Conservation (phyloP, 306 rosid species). For the Mimosa bimucronata region DNA sequence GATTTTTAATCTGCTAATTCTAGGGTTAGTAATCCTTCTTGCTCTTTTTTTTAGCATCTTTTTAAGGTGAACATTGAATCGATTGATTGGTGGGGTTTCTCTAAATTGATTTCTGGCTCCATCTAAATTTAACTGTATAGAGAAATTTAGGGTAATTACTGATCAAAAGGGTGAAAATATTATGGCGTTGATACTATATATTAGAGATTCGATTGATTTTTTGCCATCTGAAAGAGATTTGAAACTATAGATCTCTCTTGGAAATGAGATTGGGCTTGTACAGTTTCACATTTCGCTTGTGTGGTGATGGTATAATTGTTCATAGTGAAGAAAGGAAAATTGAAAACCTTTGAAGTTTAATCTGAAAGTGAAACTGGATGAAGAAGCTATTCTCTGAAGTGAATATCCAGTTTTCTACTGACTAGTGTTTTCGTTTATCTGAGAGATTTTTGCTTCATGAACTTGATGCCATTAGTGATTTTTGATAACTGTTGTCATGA, state of each 20-base stretch:
- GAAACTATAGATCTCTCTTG: constrained; percentile 4
- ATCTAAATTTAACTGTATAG: background rate
- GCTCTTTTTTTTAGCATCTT: background rate
- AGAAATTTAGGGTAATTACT: constrained; percentile 29
- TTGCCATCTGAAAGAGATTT: background rate
- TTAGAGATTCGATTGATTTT: background rate
- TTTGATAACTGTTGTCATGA: background rate
- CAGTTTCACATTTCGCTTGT: background rate
- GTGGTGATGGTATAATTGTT: constrained; percentile 2
- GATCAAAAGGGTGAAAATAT: background rate
- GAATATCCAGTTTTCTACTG: background rate
- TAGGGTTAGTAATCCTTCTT: constrained; percentile 32
- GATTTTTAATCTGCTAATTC: constrained; percentile 1
- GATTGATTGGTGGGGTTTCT: constrained; percentile 20
- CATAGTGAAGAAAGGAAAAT: constrained; percentile 10
- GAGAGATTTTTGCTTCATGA: constrained; percentile 29
- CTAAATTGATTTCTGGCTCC: constrained; percentile 31
- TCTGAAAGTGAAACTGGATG: constrained; percentile 7
- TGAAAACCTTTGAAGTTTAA: background rate
- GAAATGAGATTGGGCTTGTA: constrained; percentile 8
- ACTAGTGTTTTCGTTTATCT: constrained; percentile 2
- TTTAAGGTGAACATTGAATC: constrained; percentile 25
- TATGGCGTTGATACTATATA: background rate
- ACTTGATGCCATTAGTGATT: background rate
- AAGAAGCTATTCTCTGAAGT: background rate